Percentiles rank a stretch among this genome's conserved stretches.
Evolutionary conservation across 495 filamentous ascomycete genomes (phyloP).

Genomic region (Trichoderma reesei): DNA sequence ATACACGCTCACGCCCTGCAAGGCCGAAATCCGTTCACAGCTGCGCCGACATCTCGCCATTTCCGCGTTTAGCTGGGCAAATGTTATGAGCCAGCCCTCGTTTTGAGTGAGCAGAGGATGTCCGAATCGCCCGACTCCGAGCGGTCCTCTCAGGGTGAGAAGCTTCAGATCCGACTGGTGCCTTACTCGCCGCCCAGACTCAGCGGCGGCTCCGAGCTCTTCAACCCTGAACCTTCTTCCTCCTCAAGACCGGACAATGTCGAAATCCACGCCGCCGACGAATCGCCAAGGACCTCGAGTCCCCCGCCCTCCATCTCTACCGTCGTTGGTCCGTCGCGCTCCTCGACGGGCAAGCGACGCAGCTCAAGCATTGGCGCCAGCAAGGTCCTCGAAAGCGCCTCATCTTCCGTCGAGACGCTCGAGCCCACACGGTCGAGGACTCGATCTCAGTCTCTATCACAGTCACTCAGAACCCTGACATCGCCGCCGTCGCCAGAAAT

Average conservation of each 20-base stretch:
- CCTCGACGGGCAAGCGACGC: background rate
- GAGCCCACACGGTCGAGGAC: background rate
- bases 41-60: background rate
- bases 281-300: background rate
- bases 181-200: slow-evolving; percentile 31
- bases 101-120: slow-evolving; percentile 3
- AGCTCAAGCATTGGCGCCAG: background rate
- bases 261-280: background rate
- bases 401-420: background rate
- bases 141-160: slow-evolving; percentile 3
- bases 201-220: background rate
- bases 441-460: slow-evolving; percentile 1
- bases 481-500: background rate
- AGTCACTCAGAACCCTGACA: background rate
- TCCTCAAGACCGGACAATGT: background rate
- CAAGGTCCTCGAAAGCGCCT: background rate
- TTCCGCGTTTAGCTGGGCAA: background rate
- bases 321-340: background rate
- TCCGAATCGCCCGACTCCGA: slow-evolving; percentile 3
- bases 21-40: background rate
- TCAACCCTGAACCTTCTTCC: background rate
- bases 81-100: slow-evolving; percentile 1
- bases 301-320: background rate
- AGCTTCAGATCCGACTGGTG: slow-evolving; percentile 35
- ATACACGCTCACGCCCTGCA: background rate